phyloP scores from a whole-genome alignment of 2,329 filamentous ascomycete genomes.

The Paracoccidioides lutzii region DNA sequence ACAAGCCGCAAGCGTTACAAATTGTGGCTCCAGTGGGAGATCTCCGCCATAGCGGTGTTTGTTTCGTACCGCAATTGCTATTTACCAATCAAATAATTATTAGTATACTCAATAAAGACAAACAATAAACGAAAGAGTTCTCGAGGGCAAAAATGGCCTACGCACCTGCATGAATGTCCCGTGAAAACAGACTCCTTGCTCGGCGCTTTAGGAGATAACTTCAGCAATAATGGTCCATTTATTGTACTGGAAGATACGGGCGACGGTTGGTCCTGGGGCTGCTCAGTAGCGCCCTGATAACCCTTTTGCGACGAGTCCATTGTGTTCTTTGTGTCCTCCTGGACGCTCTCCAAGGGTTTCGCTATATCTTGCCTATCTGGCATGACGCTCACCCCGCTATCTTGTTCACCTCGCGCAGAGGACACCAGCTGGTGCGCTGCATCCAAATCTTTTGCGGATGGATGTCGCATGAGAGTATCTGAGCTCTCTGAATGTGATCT shows the following conservation, averaged over 20 bases:
- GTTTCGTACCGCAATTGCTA: slow-evolving; percentile 90
- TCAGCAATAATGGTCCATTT: slow-evolving; percentile 7
- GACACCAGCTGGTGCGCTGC: slow-evolving; percentile 37
- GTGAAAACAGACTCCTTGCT: slow-evolving; percentile 27
- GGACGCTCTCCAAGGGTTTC: slow-evolving; percentile 10
- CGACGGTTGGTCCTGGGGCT: neutral
- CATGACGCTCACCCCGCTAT: slow-evolving; percentile 20
- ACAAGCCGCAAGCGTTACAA: slow-evolving; percentile 93
- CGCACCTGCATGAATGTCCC: slow-evolving; percentile 31
- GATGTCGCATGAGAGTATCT: slow-evolving; percentile 21
- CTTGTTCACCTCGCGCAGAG: slow-evolving; percentile 32
- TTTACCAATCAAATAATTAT: slow-evolving; percentile 8
- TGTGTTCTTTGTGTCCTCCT: slow-evolving; percentile 11
- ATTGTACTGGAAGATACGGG: neutral
- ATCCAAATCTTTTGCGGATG: slow-evolving; percentile 35
- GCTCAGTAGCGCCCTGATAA: neutral
- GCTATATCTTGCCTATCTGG: slow-evolving; percentile 7
- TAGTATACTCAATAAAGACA: neutral
- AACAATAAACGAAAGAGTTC: neutral
- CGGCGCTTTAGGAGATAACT: slow-evolving; percentile 23
- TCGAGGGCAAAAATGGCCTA: slow-evolving; percentile 3
- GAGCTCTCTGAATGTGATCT: neutral
- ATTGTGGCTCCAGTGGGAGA: slow-evolving; percentile 89
- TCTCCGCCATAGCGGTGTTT: slow-evolving; percentile 86
- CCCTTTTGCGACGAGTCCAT: slow-evolving; percentile 3